Conservation (phyloP, 495 filamentous ascomycete species). For the Hyaloscypha finlandica region DNA sequence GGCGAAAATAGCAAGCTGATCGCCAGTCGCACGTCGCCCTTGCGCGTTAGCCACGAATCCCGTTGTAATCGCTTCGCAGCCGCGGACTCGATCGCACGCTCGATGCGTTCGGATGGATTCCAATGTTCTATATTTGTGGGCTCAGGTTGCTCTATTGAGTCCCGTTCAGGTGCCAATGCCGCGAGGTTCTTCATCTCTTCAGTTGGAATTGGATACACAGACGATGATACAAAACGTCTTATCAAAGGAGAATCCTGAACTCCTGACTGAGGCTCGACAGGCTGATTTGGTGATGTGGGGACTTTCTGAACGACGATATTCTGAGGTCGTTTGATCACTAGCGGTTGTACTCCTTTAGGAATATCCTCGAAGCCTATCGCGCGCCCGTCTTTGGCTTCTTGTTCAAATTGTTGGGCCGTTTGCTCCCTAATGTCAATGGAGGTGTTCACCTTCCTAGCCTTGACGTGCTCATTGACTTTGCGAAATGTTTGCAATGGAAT, state of each 20-base stretch:
- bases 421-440: too few relatives aligned
- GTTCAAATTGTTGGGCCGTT: not conserved
- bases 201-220: not conserved
- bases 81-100: not conserved
- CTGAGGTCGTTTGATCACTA: too few relatives aligned
- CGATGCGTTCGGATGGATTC: not conserved
- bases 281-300: too few relatives aligned
- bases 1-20: not conserved
- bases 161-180: not conserved
- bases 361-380: too few relatives aligned
- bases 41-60: not conserved
- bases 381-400: too few relatives aligned
- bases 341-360: too few relatives aligned
- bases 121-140: not conserved
- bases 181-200: not conserved
- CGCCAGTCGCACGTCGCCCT: not conserved
- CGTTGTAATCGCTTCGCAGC: not conserved
- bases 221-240: not conserved
- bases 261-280: too few relatives aligned
- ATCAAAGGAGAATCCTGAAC: not conserved
- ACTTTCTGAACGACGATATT: too few relatives aligned
- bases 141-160: not conserved
- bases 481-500: not conserved
- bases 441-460: too few relatives aligned
- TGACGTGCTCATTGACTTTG: not conserved